Percentiles rank a stretch among this genome's conserved stretches.
phyloP scores from a whole-genome alignment of 371 early-diverging fungal genomes.

The Lichtheimia ornata region DNA sequence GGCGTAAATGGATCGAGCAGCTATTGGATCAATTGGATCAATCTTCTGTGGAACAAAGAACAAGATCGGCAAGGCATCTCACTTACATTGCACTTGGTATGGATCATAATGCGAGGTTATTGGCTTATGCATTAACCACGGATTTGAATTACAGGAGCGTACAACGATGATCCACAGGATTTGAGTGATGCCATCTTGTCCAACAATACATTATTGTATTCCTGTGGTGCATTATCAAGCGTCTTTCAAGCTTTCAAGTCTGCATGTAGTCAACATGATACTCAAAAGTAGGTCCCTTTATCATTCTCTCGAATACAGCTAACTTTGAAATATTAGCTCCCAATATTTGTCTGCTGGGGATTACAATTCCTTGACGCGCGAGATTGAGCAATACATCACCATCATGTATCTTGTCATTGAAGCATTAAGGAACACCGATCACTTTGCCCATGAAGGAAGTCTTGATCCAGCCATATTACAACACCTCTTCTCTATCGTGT shows the following conservation, averaged over 20 bases:
- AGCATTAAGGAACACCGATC: constrained; percentile 36
- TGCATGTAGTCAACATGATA: constrained; percentile 32
- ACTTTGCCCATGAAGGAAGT: constrained; percentile 46
- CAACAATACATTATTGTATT: constrained; percentile 50
- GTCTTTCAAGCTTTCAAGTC: constrained; percentile 51
- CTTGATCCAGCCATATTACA: constrained; percentile 56
- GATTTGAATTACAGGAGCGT: background rate
- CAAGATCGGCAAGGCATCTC: constrained; percentile 48
- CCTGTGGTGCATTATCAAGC: constrained; percentile 51
- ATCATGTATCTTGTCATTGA: constrained; percentile 59
- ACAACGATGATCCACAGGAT: constrained; percentile 35
- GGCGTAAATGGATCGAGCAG: constrained; percentile 36
- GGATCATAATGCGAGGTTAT: background rate
- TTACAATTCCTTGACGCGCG: constrained; percentile 46
- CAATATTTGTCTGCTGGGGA: constrained; percentile 15
- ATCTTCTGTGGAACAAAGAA: constrained; percentile 39
- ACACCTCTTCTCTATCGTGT: constrained; percentile 65
- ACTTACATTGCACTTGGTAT: constrained; percentile 69
- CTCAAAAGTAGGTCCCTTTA: constrained; percentile 21
- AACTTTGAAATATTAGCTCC: too few species aligned
- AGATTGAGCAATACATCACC: constrained; percentile 64
- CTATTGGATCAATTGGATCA: constrained; percentile 63
- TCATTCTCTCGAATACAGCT: background rate
- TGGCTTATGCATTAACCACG: background rate
- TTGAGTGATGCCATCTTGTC: constrained; percentile 32